Percentiles rank a stretch among this genome's conserved stretches.
Conservation (phyloP, 164 flowering plant genomes). For the Brasenia schreberi region DNA sequence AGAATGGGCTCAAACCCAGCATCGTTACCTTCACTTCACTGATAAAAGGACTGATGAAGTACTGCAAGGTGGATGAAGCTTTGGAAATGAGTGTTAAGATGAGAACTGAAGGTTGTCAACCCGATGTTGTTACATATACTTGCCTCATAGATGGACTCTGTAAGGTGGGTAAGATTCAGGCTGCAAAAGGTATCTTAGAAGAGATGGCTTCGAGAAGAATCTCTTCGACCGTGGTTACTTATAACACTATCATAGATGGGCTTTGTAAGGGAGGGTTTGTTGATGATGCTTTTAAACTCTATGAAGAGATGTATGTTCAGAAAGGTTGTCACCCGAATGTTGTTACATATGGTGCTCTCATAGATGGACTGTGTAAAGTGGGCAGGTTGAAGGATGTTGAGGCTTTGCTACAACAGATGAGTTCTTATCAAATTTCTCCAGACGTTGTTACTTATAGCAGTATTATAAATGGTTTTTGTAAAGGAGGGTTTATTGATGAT, state of each 20-base stretch:
- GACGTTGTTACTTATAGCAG: constrained; percentile 10
- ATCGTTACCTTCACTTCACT: constrained; percentile 53
- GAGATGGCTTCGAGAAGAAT: constrained; percentile 29
- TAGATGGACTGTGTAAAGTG: constrained; percentile 24
- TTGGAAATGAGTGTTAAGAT: constrained; percentile 37
- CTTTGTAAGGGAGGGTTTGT: constrained; percentile 5
- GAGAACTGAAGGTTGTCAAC: constrained; percentile 26
- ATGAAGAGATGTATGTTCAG: constrained; percentile 9
- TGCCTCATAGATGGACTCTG: constrained; percentile 52
- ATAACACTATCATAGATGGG: constrained; percentile 14
- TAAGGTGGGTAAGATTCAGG: constrained; percentile 28
- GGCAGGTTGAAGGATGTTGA: constrained; percentile 17
- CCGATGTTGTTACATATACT: constrained; percentile 49
- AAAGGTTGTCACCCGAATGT: constrained; percentile 13
- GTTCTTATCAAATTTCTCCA: constrained; percentile 5
- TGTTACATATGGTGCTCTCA: constrained; percentile 18
- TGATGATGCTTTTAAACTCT: constrained; percentile 5
- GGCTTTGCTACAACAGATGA: constrained; percentile 9
- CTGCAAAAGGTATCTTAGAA: constrained; percentile 29
- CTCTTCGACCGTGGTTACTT: constrained; percentile 3
- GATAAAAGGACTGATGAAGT: constrained; percentile 52
- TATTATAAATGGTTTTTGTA: constrained; percentile 19
- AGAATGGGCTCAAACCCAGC: constrained; percentile 39
- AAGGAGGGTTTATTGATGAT: constrained; percentile 8
- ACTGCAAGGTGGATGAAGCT: constrained; percentile 47